Evolutionary conservation across 345 rosid species (phyloP).

Genomic region (Syzygium aqueum): DNA sequence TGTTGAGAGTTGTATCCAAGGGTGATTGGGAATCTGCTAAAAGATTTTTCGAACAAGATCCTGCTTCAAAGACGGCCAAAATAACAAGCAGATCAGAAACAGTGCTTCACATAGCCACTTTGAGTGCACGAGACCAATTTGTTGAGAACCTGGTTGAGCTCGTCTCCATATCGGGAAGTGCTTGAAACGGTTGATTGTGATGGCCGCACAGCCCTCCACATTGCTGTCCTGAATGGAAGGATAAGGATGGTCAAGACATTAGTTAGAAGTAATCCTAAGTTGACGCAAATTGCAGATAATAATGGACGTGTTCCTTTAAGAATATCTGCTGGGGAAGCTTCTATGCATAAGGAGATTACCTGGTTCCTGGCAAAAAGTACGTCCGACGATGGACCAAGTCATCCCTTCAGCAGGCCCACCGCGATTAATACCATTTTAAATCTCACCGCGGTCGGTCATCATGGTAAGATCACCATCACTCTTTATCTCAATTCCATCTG

Average conservation of each 20-base stretch:
- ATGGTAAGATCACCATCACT: neutral
- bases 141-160: neutral
- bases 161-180: too few species aligned
- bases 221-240: neutral
- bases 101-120: neutral
- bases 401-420: neutral
- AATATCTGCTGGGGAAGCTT: neutral
- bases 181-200: neutral
- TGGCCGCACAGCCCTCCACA: neutral
- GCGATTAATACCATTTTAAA: rapidly evolving
- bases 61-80: rapidly evolving
- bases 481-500: neutral
- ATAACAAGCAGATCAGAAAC: neutral
- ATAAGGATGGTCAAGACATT: neutral
- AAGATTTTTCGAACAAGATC: rapidly evolving
- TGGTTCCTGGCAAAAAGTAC: neutral
- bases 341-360: neutral
- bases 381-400: neutral
- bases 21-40: neutral
- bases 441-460: neutral
- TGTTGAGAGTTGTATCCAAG: too few species aligned
- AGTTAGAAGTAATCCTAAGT: neutral
- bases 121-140: neutral
- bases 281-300: neutral
- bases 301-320: neutral